A percentile compares a stretch with the other conserved stretches of the same genome.
Conservation (phyloP, 176 grass and related monocot species). For the Carex parvula region DNA sequence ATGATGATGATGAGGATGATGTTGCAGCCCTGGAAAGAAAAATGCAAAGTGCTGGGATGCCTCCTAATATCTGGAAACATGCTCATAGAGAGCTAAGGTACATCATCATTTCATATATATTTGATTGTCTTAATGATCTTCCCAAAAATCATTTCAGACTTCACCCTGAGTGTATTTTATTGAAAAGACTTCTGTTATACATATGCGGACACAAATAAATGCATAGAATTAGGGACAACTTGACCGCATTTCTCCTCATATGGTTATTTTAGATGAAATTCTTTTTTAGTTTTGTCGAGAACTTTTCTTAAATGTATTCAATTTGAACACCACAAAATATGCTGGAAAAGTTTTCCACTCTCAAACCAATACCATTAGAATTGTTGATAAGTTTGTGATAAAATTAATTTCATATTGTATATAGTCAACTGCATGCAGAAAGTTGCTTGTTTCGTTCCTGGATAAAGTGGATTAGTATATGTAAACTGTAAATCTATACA, state of each 20-base stretch:
- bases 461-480: neutral
- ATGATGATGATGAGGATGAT: conserved; percentile 95
- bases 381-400: neutral
- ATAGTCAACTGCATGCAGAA: neutral
- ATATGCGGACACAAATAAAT: neutral
- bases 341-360: neutral
- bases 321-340: neutral
- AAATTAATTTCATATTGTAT: neutral
- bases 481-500: neutral
- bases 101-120: conserved; percentile 30
- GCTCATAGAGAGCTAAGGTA: conserved; percentile 95
- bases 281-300: neutral
- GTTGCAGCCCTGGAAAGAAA: conserved; percentile 92
- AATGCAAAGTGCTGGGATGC: conserved; percentile 98
- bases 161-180: neutral
- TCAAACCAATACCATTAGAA: neutral
- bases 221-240: neutral
- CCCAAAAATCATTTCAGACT: neutral
- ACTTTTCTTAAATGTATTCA: neutral
- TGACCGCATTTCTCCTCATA: neutral
- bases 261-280: neutral
- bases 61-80: conserved; percentile 96
- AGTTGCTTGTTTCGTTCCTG: neutral
- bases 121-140: neutral
- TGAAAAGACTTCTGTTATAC: neutral